Conservation (phyloP, 176 grass and related monocot genomes). For the Puccinellia tenuiflora region DNA sequence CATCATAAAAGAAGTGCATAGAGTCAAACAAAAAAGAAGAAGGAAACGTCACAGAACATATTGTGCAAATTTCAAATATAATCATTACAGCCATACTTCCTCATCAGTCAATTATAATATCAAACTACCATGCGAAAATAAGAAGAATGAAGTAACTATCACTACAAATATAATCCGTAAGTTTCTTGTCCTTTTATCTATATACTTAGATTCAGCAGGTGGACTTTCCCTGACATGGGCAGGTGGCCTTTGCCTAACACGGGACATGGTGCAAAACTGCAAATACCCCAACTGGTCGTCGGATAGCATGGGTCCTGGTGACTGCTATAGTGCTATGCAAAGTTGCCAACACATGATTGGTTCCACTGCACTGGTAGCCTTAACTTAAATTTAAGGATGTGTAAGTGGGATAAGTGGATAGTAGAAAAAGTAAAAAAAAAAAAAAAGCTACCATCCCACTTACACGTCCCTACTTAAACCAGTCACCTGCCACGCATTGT, state of each 20-base stretch:
- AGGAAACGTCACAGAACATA: background rate
- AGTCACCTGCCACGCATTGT: background rate
- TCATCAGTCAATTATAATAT: background rate
- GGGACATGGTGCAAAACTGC: background rate
- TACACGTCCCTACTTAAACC: too few relatives aligned
- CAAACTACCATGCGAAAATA: background rate
- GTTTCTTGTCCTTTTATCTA: background rate
- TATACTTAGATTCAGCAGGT: background rate
- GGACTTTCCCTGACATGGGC: background rate
- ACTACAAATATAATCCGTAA: background rate
- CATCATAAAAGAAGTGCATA: conserved; percentile 16
- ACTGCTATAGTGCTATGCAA: background rate
- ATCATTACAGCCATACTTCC: background rate
- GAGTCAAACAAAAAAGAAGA: background rate
- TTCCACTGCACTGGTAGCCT: background rate
- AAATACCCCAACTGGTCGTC: background rate
- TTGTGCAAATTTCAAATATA: background rate
- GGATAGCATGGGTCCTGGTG: background rate
- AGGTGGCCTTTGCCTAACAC: background rate
- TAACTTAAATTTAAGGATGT: background rate
- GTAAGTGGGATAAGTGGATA: too few relatives aligned
- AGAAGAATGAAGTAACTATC: background rate
- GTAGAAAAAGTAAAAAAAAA: too few relatives aligned
- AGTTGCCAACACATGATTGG: background rate
- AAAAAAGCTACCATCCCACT: too few relatives aligned